Evolutionary conservation across 768 basidiomycete species (phyloP).

Genomic region (Trametes cinnabarina): DNA sequence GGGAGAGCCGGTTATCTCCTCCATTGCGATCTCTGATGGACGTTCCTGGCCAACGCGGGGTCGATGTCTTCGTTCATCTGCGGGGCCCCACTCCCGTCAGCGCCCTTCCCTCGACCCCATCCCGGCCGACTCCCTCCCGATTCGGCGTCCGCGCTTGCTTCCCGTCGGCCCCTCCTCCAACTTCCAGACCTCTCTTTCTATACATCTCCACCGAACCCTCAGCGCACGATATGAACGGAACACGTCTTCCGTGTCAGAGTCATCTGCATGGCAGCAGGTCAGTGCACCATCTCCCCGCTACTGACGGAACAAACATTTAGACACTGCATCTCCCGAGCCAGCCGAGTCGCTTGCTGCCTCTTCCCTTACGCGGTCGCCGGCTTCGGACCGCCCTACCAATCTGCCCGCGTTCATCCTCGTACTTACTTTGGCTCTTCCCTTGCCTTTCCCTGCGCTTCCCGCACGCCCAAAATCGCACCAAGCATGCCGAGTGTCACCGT

Average conservation of each 20-base stretch:
- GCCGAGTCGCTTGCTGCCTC: too few species aligned
- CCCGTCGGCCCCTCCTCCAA: neutral
- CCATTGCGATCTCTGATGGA: constrained; percentile 14
- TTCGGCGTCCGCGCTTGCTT: neutral
- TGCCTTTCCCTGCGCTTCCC: too few species aligned
- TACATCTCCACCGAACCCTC: neutral
- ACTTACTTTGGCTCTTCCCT: too few species aligned
- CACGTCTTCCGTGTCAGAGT: neutral
- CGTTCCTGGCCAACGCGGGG: neutral
- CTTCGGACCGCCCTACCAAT: too few species aligned
- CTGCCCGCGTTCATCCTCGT: too few species aligned
- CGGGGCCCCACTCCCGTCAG: constrained; percentile 10
- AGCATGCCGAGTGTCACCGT: too few species aligned
- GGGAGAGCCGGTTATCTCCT: constrained; percentile 3
- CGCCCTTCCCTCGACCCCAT: neutral
- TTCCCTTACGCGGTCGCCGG: too few species aligned
- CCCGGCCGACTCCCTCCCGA: neutral
- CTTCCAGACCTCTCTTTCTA: too few species aligned
- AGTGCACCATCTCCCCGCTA: neutral
- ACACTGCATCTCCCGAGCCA: too few species aligned
- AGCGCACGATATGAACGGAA: neutral
- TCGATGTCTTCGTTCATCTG: neutral
- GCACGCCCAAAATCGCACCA: too few species aligned
- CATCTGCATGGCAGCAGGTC: too few species aligned
- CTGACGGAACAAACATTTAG: too few species aligned